A percentile compares a stretch with the other conserved stretches of the same genome.
phyloP scores from a whole-genome alignment of 2,329 filamentous ascomycete species.

The Metarhizium brunneum region DNA sequence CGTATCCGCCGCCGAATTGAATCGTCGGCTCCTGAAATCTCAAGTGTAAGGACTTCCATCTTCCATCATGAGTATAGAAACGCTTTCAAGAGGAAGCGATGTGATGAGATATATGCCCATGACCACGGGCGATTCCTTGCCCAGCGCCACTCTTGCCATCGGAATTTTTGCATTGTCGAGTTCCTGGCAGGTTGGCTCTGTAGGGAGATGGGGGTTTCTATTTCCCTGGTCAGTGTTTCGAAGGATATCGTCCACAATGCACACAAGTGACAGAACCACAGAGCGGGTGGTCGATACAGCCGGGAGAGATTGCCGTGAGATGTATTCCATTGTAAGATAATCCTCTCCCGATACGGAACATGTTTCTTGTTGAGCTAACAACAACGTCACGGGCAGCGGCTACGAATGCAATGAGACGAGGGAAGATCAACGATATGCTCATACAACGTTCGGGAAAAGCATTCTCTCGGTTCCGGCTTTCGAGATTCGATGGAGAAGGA shows the following conservation, averaged over 20 bases:
- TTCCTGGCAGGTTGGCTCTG: slow-evolving; percentile 1
- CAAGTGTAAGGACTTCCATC: not conserved
- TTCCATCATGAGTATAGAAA: not conserved
- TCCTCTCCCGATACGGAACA: not conserved
- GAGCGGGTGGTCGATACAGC: not conserved
- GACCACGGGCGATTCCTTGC: too few relatives aligned
- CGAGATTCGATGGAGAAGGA: too few relatives aligned
- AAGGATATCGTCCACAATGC: slow-evolving; percentile 17
- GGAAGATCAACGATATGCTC: too few relatives aligned
- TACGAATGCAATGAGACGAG: too few relatives aligned
- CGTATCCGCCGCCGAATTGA: not conserved
- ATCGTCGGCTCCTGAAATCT: not conserved
- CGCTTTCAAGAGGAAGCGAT: not conserved
- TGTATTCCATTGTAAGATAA: not conserved
- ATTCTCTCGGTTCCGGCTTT: too few relatives aligned
- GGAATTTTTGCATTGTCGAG: not conserved
- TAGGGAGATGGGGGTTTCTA: slow-evolving; percentile 19
- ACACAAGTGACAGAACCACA: slow-evolving; percentile 7
- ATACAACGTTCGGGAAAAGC: too few relatives aligned
- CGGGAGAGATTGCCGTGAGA: not conserved
- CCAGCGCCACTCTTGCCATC: not conserved
- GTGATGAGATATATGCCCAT: not conserved
- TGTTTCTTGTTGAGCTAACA: too few relatives aligned
- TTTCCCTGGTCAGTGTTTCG: slow-evolving; percentile 21
- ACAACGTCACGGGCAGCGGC: too few relatives aligned